Base-by-base conservation (phyloP, 2,329 filamentous ascomycete genomes). In the Cadophora gregata region DNA sequence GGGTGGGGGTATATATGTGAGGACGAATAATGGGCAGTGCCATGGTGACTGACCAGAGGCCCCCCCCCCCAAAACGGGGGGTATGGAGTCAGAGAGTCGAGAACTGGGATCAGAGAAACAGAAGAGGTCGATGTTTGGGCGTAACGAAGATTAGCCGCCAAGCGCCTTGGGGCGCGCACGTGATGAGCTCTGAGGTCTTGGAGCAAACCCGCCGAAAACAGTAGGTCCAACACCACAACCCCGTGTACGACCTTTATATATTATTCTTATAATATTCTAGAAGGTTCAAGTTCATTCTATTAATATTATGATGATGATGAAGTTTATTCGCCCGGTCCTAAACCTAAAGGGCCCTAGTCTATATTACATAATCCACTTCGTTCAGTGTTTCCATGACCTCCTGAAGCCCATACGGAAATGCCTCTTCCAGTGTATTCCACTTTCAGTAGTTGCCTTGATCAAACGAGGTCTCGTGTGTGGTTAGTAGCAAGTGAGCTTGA, bases 11-110 rank as follows among this genome's bases (percentile, higher is more conserved):
- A 60, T 59, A 45, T 65, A 60, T 65, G 27, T 60, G 47, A 65
- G 63, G 24, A 47, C 33, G 47, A 65, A 53, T 33, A 47, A 65
- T 65, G 38, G 47, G 63, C 58, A 65, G 9, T 65, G 48, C 63
- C 36, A 65, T 65, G 55, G 31, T 64, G 62, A 59, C 62, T n/a
- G n/a, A 38, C 29, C 16, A 48, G 31, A 50, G 38, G 42, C 51
- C 51, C 27, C 51, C 51, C 51, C 27, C 51, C 51, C 45, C 2
- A 33, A 56, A 56, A 31, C 51, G 42, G 62, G 55, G 29, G 56
- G 47, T 36, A 55, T 45, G 48, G 55, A 61, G 25, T 29, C 24
- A 59, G 63, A 65, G 47, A 65, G 33, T 61, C 63, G 47, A 61
- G 19, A 61, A 65, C 51, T 45, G 48, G 55, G 56, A 19, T 29